Base-by-base conservation (phyloP, 2,329 filamentous ascomycete species). In the Pezicula neosporulosa region DNA sequence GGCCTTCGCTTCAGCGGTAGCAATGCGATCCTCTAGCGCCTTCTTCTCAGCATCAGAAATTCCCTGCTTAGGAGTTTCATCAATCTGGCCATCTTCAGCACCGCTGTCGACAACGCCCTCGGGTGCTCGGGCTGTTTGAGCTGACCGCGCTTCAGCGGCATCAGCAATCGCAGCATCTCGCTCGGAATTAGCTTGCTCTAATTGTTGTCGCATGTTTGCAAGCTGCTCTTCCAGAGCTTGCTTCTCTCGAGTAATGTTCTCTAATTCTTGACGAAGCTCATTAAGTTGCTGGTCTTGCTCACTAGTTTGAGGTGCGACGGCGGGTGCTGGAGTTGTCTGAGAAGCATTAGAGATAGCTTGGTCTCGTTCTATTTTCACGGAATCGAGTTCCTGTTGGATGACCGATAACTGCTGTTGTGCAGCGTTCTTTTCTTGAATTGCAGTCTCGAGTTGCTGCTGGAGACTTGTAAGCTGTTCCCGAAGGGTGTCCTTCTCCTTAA, bases 211-310 rank as follows among this genome's bases (percentile, higher is more conserved):
- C 2, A 85, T 66, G 21, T 65, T 68, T 43, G 76, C 72, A 2
- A 88, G 74, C 55, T 87, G 83, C 51, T 81, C 72, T 57, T 90
- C 82, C n/a, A 89, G 75, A 2, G 75, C 75, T 16, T 83, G 76
- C 67, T 89, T 91, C 65, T 94, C 85, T 9, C 82, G 74, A 6
- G 73, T 84, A 48, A 86, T 78, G 2, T 75, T 76, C 41, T 85
- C 83, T 9, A 94, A 77, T 59, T 92, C 82, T 57, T 83, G 80
- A 19, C 71, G 76, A 13, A 75, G 66, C 39, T 72, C 66, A 2
- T 66, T 58, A 7, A 84, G 70, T 54, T 83, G 74, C 54, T 74
- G 71, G 55, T 83, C 75, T 16, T 80, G 63, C 8, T 68, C 58
- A 5, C 75, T 63, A 62, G 79, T 70, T 73, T 87, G 66, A 75